A percentile compares a stretch with the other conserved stretches of the same genome.
Conservation (phyloP, 139 green algal genomes). For the Coelastrella sp. region DNA sequence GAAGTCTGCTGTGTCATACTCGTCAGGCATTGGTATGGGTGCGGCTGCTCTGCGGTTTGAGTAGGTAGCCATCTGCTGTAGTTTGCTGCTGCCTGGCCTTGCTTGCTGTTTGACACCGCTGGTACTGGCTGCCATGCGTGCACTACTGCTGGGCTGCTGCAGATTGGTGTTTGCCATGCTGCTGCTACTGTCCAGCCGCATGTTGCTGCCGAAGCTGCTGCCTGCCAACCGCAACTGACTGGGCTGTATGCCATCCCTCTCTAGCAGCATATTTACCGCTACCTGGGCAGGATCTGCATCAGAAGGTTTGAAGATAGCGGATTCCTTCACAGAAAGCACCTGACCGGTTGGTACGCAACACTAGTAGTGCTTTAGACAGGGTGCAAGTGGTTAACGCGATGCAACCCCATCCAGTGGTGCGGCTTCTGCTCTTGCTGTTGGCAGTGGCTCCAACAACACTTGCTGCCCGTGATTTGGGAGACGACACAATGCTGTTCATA, state of each 20-base stretch:
- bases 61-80: not conserved
- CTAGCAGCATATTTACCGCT: constrained; percentile 39
- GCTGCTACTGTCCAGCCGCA: not conserved
- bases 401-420: too few relatives aligned
- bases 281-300: constrained; percentile 5
- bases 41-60: not conserved
- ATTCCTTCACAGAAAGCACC: not conserved
- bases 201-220: not conserved
- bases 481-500: too few relatives aligned
- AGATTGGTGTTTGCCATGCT: not conserved
- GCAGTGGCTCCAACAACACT: too few relatives aligned
- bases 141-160: not conserved
- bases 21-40: not conserved
- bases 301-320: not conserved
- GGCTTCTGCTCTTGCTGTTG: too few relatives aligned
- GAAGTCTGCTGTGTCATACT: not conserved
- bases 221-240: not conserved
- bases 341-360: too few relatives aligned
- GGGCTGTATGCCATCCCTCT: not conserved
- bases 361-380: too few relatives aligned
- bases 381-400: too few relatives aligned
- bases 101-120: too few relatives aligned
- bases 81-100: not conserved
- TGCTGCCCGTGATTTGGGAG: too few relatives aligned
- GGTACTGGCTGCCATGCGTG: too few relatives aligned